Conservation (phyloP, 768 basidiomycete genomes). For the Postia placenta region DNA sequence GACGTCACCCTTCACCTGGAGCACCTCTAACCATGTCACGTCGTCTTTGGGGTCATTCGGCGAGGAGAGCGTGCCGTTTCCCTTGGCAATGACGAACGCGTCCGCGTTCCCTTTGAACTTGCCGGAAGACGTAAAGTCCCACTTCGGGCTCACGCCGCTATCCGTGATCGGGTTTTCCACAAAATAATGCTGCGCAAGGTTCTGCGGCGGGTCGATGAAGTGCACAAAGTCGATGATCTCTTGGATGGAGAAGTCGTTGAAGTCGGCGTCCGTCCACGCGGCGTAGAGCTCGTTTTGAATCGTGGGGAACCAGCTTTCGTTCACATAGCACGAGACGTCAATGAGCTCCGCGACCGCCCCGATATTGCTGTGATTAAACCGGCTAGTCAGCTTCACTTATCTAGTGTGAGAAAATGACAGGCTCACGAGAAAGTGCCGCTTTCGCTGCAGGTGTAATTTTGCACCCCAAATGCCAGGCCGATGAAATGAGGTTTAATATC, state of each 20-base stretch:
- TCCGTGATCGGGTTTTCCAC: constrained; percentile 24
- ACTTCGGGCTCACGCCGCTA: constrained; percentile 24
- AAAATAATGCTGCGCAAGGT: constrained; percentile 34
- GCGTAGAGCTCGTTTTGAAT: constrained; percentile 12
- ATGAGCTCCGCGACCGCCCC: constrained; percentile 32
- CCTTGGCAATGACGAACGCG: constrained; percentile 22
- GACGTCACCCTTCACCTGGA: constrained; percentile 19
- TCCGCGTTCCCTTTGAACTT: constrained; percentile 10
- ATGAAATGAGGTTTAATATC: constrained; percentile 31
- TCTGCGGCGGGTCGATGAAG: constrained; percentile 14
- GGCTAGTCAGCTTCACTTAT: neutral
- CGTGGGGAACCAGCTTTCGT: constrained; percentile 12
- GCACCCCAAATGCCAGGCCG: constrained; percentile 41
- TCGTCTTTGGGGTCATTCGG: constrained; percentile 21
- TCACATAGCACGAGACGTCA: constrained; percentile 25
- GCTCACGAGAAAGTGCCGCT: constrained; percentile 37
- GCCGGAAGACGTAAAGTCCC: constrained; percentile 27
- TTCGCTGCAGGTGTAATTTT: constrained; percentile 48
- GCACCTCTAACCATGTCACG: constrained; percentile 32
- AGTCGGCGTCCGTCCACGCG: constrained; percentile 11
- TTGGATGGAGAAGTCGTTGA: neutral
- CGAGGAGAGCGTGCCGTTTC: constrained; percentile 20
- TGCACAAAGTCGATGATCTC: constrained; percentile 16
- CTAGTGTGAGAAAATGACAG: neutral
- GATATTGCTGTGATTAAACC: constrained; percentile 27